Evolutionary conservation across 441 rosid genomes (phyloP).

Genomic region (Eruca vesicaria): DNA sequence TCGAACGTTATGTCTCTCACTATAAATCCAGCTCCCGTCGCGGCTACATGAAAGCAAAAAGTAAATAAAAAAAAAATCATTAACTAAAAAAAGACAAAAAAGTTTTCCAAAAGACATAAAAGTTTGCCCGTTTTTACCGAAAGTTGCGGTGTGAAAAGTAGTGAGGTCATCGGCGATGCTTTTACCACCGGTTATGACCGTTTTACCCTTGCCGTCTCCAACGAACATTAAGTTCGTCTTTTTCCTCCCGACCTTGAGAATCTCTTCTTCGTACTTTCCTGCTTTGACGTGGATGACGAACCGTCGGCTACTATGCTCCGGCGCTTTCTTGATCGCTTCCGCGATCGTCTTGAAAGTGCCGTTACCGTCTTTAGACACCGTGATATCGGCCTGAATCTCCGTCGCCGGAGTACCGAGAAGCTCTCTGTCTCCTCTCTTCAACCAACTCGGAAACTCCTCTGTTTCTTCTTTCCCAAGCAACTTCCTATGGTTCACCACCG

Average conservation of each 20-base stretch:
- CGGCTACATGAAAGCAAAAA: constrained; percentile 48
- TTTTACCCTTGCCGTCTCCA: constrained; percentile 90
- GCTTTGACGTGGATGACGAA: constrained; percentile 75
- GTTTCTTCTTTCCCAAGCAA: constrained; percentile 33
- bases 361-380: constrained; percentile 74
- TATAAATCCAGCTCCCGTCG: constrained; percentile 83
- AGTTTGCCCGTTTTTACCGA: constrained; percentile 66
- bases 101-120: background rate
- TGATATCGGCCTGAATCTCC: constrained; percentile 73
- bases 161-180: constrained; percentile 60
- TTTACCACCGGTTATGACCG: constrained; percentile 66
- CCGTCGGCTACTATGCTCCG: constrained; percentile 63
- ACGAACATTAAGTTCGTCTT: constrained; percentile 83
- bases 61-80: background rate
- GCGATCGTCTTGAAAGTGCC: constrained; percentile 71
- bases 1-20: constrained; percentile 84
- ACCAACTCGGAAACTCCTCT: constrained; percentile 58
- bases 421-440: constrained; percentile 62
- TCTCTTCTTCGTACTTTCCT: constrained; percentile 88
- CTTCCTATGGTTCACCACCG: constrained; percentile 73
- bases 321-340: constrained; percentile 85
- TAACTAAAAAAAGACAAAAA: background rate
- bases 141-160: constrained; percentile 91
- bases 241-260: constrained; percentile 83
- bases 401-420: constrained; percentile 54